These are phyloP conservation scores for Murraya paniculata DNA, from an alignment of 345 rosid species.

Conservation along the genomic window DNA sequence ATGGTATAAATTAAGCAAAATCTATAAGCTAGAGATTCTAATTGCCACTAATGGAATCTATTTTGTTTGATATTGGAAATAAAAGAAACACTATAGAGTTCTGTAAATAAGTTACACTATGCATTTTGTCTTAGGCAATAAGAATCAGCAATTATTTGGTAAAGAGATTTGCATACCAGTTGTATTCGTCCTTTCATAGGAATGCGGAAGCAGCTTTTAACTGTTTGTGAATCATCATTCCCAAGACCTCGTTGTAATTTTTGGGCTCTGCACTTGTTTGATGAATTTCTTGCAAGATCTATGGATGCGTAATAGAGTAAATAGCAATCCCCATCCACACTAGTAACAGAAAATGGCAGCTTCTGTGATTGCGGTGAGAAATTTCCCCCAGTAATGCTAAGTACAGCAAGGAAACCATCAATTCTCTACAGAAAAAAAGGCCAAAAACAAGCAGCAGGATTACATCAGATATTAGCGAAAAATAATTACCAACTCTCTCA, in stretches of 20 bases:
- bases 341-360: slow-evolving; percentile 90
- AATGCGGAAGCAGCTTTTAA: slow-evolving; percentile 62
- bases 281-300: slow-evolving; percentile 61
- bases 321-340: slow-evolving; percentile 82
- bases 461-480: background rate
- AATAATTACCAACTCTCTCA: background rate
- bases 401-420: slow-evolving; percentile 92
- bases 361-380: slow-evolving; percentile 85
- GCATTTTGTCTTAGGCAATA: slow-evolving; percentile 4
- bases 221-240: slow-evolving; percentile 61
- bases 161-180: slow-evolving; percentile 48
- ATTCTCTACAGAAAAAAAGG: slow-evolving; percentile 51
- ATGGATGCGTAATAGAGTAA: slow-evolving; percentile 80
- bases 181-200: slow-evolving; percentile 97
- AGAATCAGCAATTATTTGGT: slow-evolving; percentile 3
- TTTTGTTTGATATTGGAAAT: background rate
- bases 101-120: background rate
- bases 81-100: background rate
- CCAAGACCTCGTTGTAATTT: slow-evolving; percentile 45
- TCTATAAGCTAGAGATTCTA: background rate
- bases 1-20: background rate
- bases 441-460: slow-evolving; percentile 16
- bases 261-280: slow-evolving; percentile 51
- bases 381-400: slow-evolving; percentile 85
- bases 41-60: background rate